Percentiles rank a stretch among this genome's conserved stretches.
Evolutionary conservation across 2,329 filamentous ascomycete genomes (phyloP).

Genomic region (Trichophyton rubrum): DNA sequence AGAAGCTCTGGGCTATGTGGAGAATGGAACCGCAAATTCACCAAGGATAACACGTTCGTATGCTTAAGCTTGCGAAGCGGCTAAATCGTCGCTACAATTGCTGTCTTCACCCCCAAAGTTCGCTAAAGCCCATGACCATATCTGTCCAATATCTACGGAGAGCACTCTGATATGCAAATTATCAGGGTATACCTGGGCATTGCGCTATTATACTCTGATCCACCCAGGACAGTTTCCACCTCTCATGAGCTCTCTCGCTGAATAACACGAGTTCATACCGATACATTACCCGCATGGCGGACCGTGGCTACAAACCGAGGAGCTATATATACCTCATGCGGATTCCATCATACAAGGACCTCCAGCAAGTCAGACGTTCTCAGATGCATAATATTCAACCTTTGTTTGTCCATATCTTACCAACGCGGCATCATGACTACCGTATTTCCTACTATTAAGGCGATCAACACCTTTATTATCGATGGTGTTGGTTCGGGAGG

Average conservation of each 20-base stretch:
- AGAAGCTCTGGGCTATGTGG: neutral
- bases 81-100: neutral
- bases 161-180: neutral
- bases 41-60: neutral
- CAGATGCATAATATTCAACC: neutral
- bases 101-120: neutral
- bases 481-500: conserved; percentile 37
- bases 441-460: conserved; percentile 34
- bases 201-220: neutral
- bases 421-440: conserved; percentile 1
- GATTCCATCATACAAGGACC: neutral
- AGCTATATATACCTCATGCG: neutral
- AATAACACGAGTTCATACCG: neutral
- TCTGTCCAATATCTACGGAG: neutral
- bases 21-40: neutral
- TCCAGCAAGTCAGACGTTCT: too few species aligned
- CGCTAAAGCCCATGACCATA: neutral
- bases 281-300: neutral
- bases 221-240: neutral
- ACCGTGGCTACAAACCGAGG: neutral
- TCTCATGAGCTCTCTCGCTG: neutral
- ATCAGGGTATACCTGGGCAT: neutral
- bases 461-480: conserved; percentile 35
- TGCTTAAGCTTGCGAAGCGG: neutral
- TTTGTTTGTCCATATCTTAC: neutral